Base-by-base conservation (phyloP, 2,329 filamentous ascomycete genomes). In the Gliomastix tumulicola region DNA sequence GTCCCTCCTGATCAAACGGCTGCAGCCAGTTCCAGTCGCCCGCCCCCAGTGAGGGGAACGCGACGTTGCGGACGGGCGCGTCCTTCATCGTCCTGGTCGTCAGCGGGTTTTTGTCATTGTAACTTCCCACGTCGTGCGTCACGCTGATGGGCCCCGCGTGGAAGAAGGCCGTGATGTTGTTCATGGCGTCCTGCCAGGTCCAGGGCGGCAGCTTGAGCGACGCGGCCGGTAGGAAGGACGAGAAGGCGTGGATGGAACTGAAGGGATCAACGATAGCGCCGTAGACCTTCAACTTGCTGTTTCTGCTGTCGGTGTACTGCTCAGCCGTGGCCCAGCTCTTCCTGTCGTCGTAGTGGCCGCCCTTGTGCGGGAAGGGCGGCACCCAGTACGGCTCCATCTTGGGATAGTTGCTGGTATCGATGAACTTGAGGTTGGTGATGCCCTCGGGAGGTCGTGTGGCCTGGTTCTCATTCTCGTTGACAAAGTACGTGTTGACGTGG, bases 81-180 rank as follows among this genome's bases (percentile, higher is more conserved):
- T 25, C n/a, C 22, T 25, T 25, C 9, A 9, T n/a, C 22, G 22
- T 25, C 22, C n/a, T 25, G 22, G 22, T 25, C 9, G 22, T 25
- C 9, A 25, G 22, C n/a, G n/a, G 22, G n/a, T 25, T 9, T 9
- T 25, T n/a, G 9, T 9, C 9, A n/a, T 25, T n/a, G 22, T 25
- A 25, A n/a, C n/a, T n/a, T 9, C 44, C 44, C 7, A 56, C 43
- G 9, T 54, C 44, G 1, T 22, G 23, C 4, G 49, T 46, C 7
- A 61, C 28, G 0, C 51, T 42, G 20, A 62, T 10, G 1, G 61
- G 64, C 0, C 64, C 64, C 0, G 50, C 36, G 33, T 59, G 56
- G 42, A 65, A 64, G 35, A 67, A 67, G 1, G 61, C 60, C 0
- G 51, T 61, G 52, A 67, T 66, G 3, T 38, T 51, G 10, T 49